Conservation (phyloP, 768 basidiomycete species). For the Kondoa malvinella region DNA sequence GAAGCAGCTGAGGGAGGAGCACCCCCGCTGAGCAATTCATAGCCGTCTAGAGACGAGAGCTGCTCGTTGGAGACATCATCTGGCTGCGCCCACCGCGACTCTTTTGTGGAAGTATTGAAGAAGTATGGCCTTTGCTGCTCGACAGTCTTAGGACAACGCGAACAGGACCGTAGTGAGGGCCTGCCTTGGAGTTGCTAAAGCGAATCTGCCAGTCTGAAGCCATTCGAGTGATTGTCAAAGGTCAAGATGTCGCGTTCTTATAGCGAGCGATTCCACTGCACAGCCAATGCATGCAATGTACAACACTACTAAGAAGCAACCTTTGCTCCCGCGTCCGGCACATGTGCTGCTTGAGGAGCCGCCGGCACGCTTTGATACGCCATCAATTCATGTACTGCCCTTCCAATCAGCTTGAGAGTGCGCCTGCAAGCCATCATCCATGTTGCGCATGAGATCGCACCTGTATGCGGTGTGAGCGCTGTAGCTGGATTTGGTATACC, state of each 20-base stretch:
- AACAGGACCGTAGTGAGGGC: not conserved
- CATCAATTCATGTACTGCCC: not conserved
- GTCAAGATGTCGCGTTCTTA: not conserved
- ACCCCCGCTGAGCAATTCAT: slow-evolving; percentile 20
- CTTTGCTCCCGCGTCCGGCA: not conserved
- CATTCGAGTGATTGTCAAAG: not conserved
- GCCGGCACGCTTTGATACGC: not conserved
- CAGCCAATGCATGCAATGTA: not conserved
- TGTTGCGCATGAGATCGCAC: slow-evolving; percentile 76
- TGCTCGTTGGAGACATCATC: slow-evolving; percentile 15
- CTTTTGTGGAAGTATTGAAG: slow-evolving; percentile 53
- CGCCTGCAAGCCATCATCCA: slow-evolving; percentile 92
- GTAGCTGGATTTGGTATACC: slow-evolving; percentile 5
- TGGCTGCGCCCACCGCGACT: slow-evolving; percentile 57
- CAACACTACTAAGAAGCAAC: not conserved
- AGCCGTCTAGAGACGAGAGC: slow-evolving; percentile 21
- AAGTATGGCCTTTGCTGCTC: slow-evolving; percentile 60
- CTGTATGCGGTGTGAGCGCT: slow-evolving; percentile 35
- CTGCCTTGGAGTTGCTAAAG: slow-evolving; percentile 46
- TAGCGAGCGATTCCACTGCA: not conserved
- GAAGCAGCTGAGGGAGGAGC: slow-evolving; percentile 26
- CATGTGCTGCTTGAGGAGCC: not conserved
- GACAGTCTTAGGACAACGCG: not conserved
- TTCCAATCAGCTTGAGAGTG: slow-evolving; percentile 40
- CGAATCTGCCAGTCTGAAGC: slow-evolving; percentile 59